Percentiles rank a stretch among this genome's conserved stretches.
Conservation (phyloP, 2,329 filamentous ascomycete species). For the Rhinocladiella mackenziei region DNA sequence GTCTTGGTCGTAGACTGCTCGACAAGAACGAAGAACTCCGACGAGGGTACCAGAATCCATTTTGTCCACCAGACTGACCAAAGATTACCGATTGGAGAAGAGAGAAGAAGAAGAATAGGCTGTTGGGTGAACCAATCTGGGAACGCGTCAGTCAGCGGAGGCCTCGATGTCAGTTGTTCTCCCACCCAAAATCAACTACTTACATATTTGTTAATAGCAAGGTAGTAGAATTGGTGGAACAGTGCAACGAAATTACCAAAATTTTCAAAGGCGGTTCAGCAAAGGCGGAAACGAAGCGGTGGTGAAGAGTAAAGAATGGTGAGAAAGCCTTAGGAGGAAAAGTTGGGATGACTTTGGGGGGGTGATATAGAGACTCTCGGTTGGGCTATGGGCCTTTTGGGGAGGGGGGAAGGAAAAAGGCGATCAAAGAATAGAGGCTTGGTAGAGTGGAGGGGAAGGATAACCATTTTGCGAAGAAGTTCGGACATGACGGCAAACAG, state of each 20-base stretch:
- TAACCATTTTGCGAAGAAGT: too few relatives aligned
- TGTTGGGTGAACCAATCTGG: conserved; percentile 8
- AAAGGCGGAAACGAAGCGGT: not conserved
- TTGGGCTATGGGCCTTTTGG: too few relatives aligned
- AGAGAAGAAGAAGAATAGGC: not conserved
- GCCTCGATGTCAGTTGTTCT: conserved; percentile 7
- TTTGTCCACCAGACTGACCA: conserved; percentile 2
- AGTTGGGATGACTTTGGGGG: conserved; percentile 5
- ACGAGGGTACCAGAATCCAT: conserved; percentile 23
- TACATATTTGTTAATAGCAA: conserved; percentile 10
- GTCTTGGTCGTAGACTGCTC: conserved; percentile 24
- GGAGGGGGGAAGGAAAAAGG: too few relatives aligned
- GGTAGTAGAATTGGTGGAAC: conserved; percentile 4
- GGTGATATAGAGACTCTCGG: conserved; percentile 14
- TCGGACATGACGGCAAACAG: too few relatives aligned
- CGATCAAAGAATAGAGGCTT: too few relatives aligned
- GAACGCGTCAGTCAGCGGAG: conserved; percentile 9
- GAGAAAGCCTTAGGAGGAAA: conserved; percentile 2
- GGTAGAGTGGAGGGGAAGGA: too few relatives aligned
- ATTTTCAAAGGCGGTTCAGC: conserved; percentile 1
- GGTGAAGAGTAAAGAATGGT: conserved; percentile 1
- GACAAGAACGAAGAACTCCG: conserved; percentile 21
- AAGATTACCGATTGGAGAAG: not conserved
- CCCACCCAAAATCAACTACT: conserved; percentile 7
- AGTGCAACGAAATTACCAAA: conserved; percentile 7